Evolutionary conservation across 306 rosid species (phyloP).

Genomic region (Inga laurina): DNA sequence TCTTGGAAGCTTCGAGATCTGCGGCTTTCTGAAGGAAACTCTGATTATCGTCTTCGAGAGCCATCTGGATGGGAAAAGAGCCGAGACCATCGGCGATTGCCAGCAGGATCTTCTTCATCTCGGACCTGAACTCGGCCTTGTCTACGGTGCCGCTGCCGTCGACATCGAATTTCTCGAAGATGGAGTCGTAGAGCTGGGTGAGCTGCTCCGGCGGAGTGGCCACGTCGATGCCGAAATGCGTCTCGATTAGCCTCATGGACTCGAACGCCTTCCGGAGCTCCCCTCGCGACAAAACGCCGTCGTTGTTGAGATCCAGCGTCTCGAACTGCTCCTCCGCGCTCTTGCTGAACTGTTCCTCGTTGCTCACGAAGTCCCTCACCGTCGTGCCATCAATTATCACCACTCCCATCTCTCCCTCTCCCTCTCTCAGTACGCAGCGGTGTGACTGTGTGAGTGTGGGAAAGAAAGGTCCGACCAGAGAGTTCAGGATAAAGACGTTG

Average conservation of each 20-base stretch:
- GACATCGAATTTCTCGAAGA: slow-evolving; percentile 70
- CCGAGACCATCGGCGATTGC: slow-evolving; percentile 93
- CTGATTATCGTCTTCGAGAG: slow-evolving; percentile 56
- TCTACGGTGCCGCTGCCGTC: slow-evolving; percentile 74
- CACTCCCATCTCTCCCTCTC: slow-evolving; percentile 34
- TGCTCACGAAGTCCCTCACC: slow-evolving; percentile 67
- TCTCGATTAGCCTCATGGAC: slow-evolving; percentile 70
- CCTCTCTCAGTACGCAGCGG: background rate
- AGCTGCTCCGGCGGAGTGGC: slow-evolving; percentile 66
- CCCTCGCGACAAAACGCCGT: slow-evolving; percentile 76
- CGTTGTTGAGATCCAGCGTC: slow-evolving; percentile 67
- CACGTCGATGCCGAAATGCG: slow-evolving; percentile 81
- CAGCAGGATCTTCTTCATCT: slow-evolving; percentile 84
- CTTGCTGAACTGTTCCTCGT: slow-evolving; percentile 53
- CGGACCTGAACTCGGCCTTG: slow-evolving; percentile 55
- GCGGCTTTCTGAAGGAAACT: slow-evolving; percentile 74
- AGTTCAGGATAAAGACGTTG: background rate
- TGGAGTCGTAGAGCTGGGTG: slow-evolving; percentile 64
- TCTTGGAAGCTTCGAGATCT: slow-evolving; percentile 84
- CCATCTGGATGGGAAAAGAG: slow-evolving; percentile 79
- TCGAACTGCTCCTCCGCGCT: slow-evolving; percentile 63
- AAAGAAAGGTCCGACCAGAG: too few relatives aligned
- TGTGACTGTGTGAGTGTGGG: background rate
- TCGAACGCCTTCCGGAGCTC: slow-evolving; percentile 86
- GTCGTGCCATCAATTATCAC: slow-evolving; percentile 81